Conservation (phyloP, 352 stramenopile genomes). For the Thalassiosira hispida region DNA sequence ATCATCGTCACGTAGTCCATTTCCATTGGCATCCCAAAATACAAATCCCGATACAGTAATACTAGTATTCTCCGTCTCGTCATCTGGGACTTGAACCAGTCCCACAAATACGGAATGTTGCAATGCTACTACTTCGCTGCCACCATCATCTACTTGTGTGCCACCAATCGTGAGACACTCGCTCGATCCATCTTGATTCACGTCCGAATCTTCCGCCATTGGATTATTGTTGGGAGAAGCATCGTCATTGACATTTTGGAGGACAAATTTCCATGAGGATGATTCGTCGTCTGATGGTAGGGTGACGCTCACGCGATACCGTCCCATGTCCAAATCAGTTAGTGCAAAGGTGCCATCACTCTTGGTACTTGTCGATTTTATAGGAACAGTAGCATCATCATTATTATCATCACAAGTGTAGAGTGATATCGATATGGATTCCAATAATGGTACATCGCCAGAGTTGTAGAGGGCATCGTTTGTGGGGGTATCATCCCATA, state of each 20-base stretch:
- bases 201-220: conserved; percentile 8
- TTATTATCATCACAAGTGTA: not conserved
- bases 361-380: not conserved
- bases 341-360: conserved; percentile 27
- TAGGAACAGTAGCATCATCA: not conserved
- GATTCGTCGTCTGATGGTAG: not conserved
- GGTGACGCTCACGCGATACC: conserved; percentile 10
- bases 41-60: conserved; percentile 29
- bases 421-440: not conserved
- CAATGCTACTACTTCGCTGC: not conserved
- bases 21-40: conserved; percentile 32
- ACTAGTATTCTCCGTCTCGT: not conserved
- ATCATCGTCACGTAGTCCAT: conserved; percentile 19
- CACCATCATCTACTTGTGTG: not conserved
- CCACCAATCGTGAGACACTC: conserved; percentile 19
- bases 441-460: not conserved
- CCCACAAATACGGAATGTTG: conserved; percentile 13
- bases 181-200: conserved; percentile 16
- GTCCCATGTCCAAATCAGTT: not conserved
- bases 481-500: conserved; percentile 20
- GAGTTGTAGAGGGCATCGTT: conserved; percentile 6
- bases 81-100: not conserved
- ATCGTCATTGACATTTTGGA: conserved; percentile 21
- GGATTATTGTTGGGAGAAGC: not conserved
- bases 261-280: conserved; percentile 18